Base-by-base conservation (phyloP, 306 rosid species). In the Ziziphus jujuba region DNA sequence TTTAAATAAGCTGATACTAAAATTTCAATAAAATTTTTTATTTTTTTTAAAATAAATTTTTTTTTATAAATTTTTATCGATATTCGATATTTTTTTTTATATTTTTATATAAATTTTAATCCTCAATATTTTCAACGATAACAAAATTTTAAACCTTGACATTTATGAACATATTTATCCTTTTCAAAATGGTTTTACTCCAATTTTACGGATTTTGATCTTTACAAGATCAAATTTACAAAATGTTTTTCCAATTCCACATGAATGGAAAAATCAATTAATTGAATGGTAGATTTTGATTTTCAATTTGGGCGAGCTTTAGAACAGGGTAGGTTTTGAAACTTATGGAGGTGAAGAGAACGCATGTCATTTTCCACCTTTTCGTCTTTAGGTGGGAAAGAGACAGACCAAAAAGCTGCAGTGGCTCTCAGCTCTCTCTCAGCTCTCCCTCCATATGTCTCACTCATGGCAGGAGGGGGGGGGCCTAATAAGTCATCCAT, bases 381-480 rank as follows among this genome's bases (percentile, higher is more conserved):
- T 69, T 33, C 58, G 8, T 7, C 74, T 63, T 70, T 70, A 70
- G 81, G 79, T 74, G 84, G 75, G 75, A 76, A 76, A 76, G 76
- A 65, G 81, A 80, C 80, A 66, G 78, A 70, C 68, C 63, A 78
- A 80, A 68, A 76, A 81, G 84, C 65, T 77, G 77, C 80, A 40
- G 60, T 13, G 61, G 70, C 86, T 60, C 63, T 74, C 33, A 79
- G 61, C 73, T 69, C 63, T 54, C 86, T 60, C 63, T 74, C 33
- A 79, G 61, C 73, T 69, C 63, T 54, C 43, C 56, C 64, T 64
- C 65, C 36, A 51, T n/a, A n/a, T 44, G 71, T 72, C 74, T 55
- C 34, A 56, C 61, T 78, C 65, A 63, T 70, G 86, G 76, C 85
- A 76, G 74, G 51, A 34, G 2, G 76, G 71, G 76, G 71, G 63